Percentiles rank a stretch among this genome's conserved stretches.
phyloP scores from a whole-genome alignment of 2,329 filamentous ascomycete genomes.

The Annulohypoxylon truncatum region DNA sequence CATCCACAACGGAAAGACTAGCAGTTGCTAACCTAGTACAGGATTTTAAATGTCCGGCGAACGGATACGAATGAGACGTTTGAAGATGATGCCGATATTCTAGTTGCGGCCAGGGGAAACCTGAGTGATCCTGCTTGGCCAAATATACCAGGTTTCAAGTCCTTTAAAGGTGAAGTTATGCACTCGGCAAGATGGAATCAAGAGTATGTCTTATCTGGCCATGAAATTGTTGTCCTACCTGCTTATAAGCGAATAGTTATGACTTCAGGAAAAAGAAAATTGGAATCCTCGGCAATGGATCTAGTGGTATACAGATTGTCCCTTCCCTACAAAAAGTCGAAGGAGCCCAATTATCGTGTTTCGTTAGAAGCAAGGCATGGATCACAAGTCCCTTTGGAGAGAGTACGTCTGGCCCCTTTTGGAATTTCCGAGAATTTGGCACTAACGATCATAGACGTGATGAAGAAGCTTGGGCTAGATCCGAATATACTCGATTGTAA shows the following conservation, averaged over 20 bases:
- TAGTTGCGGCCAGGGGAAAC: constrained; percentile 57
- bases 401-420: constrained; percentile 29
- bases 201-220: constrained; percentile 40
- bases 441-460: constrained; percentile 47
- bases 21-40: constrained; percentile 26
- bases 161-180: constrained; percentile 57
- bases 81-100: constrained; percentile 55
- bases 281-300: constrained; percentile 64
- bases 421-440: background rate
- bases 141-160: constrained; percentile 55
- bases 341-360: constrained; percentile 57
- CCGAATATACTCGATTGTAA: constrained; percentile 54
- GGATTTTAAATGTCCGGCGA: constrained; percentile 52
- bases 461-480: constrained; percentile 57
- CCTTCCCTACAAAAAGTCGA: constrained; percentile 59
- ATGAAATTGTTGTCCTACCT: background rate
- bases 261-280: constrained; percentile 61
- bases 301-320: constrained; percentile 65
- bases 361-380: constrained; percentile 63
- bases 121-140: constrained; percentile 60
- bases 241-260: constrained; percentile 50
- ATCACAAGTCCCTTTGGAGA: constrained; percentile 62
- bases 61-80: constrained; percentile 52
- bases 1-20: background rate
- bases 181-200: constrained; percentile 61